Conservation (phyloP, 2,329 filamentous ascomycete genomes). For the Aspergillus spinulosporus region DNA sequence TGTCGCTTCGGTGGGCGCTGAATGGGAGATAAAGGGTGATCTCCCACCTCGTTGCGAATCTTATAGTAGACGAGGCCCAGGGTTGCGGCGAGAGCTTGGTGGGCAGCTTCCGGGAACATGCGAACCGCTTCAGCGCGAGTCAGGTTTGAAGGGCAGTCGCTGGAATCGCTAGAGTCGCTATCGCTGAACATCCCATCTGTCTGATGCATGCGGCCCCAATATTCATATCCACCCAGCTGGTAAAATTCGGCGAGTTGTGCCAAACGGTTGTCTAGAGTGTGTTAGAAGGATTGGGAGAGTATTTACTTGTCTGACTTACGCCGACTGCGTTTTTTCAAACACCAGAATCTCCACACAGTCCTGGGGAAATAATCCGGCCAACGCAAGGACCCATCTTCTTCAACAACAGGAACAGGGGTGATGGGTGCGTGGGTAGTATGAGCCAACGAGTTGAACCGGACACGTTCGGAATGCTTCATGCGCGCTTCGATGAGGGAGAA, state of each 20-base stretch:
- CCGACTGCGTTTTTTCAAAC: conserved; percentile 42
- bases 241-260: conserved; percentile 44
- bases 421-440: conserved; percentile 42
- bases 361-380: conserved; percentile 42
- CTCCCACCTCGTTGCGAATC: conserved; percentile 43
- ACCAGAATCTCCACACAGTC: conserved; percentile 46
- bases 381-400: conserved; percentile 36
- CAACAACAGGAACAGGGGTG: conserved; percentile 37
- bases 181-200: conserved; percentile 33
- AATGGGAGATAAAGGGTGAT: conserved; percentile 31
- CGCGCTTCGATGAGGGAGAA: conserved; percentile 35
- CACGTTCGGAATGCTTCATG: conserved; percentile 38
- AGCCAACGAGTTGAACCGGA: conserved; percentile 44
- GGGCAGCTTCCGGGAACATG: conserved; percentile 40
- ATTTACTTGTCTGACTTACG: conserved; percentile 32
- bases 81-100: conserved; percentile 43
- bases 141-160: conserved; percentile 36
- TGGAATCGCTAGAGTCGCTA: conserved; percentile 43
- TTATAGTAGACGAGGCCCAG: conserved; percentile 44
- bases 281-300: conserved; percentile 13
- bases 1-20: conserved; percentile 37
- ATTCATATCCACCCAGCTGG: conserved; percentile 41
- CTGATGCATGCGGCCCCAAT: conserved; percentile 40
- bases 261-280: conserved; percentile 40
- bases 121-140: conserved; percentile 39